Evolutionary conservation across 2,329 filamentous ascomycete genomes (phyloP).

Genomic region (Fusarium heterosporum): DNA sequence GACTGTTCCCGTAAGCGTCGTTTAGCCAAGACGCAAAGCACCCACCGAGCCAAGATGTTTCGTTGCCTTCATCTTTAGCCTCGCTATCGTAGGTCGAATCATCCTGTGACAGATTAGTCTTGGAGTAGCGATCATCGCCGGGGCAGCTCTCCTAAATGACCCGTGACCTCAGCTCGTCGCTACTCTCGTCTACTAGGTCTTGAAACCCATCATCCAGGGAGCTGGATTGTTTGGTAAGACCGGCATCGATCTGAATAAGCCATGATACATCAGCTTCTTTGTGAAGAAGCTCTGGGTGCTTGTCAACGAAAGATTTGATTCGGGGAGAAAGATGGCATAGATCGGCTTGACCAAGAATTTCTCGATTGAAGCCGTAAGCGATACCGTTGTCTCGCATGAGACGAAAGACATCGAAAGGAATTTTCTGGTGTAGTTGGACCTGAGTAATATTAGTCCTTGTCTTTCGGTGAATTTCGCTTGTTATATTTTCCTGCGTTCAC

Average conservation of each 20-base stretch:
- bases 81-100: constrained; percentile 17
- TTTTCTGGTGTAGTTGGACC: constrained; percentile 67
- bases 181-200: constrained; percentile 20
- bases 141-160: constrained; percentile 41
- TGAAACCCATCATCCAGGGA: constrained; percentile 9
- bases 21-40: constrained; percentile 50
- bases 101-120: constrained; percentile 34
- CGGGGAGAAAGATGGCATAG: constrained; percentile 59
- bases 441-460: constrained; percentile 44
- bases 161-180: constrained; percentile 29
- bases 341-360: constrained; percentile 58
- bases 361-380: constrained; percentile 75
- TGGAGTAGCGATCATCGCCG: constrained; percentile 23
- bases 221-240: background rate
- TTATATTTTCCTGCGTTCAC: constrained; percentile 38
- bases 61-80: constrained; percentile 28
- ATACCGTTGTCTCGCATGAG: constrained; percentile 88
- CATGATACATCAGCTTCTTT: constrained; percentile 62
- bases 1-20: constrained; percentile 61
- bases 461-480: background rate
- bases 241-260: constrained; percentile 52
- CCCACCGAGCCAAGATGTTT: constrained; percentile 44
- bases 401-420: constrained; percentile 87
- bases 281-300: constrained; percentile 58
- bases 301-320: constrained; percentile 59